Evolutionary conservation across 345 rosid species (phyloP).

Genomic region (Populus ilicifolia): DNA sequence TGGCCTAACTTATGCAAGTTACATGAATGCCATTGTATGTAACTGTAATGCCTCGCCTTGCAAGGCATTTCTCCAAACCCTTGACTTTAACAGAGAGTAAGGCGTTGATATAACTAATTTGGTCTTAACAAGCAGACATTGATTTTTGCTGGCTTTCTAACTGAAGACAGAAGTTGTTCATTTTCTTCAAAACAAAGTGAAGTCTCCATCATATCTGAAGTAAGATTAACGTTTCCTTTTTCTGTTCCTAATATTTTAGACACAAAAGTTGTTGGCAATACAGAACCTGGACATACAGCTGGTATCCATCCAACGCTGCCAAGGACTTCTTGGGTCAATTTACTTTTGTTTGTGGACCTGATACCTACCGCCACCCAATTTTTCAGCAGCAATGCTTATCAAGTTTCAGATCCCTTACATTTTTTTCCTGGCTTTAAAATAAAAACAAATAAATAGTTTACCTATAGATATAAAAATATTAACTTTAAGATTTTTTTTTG

Average conservation of each 20-base stretch:
- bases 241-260: slow-evolving; percentile 1
- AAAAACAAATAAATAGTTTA: not conserved
- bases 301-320: not conserved
- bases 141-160: slow-evolving; percentile 9
- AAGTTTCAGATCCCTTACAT: not conserved
- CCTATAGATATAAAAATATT: too few species aligned
- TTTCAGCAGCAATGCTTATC: not conserved
- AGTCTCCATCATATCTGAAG: slow-evolving; percentile 17
- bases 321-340: not conserved
- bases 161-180: slow-evolving; percentile 1
- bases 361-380: not conserved
- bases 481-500: too few species aligned
- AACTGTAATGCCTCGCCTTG: not conserved
- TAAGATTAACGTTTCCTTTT: slow-evolving; percentile 15
- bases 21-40: not conserved
- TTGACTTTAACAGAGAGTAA: not conserved
- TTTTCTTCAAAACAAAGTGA: slow-evolving; percentile 25
- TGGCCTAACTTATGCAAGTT: not conserved
- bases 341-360: not conserved
- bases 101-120: slow-evolving; percentile 5
- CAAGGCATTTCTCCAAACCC: not conserved
- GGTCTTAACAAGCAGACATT: slow-evolving; percentile 13
- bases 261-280: not conserved
- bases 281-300: not conserved
- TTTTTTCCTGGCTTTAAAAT: not conserved